Evolutionary conservation across 1,139 yeast genomes (phyloP), one percentile per base, ranked within the genome.

Genomic region (Wickerhamomyces sp.): DNA sequence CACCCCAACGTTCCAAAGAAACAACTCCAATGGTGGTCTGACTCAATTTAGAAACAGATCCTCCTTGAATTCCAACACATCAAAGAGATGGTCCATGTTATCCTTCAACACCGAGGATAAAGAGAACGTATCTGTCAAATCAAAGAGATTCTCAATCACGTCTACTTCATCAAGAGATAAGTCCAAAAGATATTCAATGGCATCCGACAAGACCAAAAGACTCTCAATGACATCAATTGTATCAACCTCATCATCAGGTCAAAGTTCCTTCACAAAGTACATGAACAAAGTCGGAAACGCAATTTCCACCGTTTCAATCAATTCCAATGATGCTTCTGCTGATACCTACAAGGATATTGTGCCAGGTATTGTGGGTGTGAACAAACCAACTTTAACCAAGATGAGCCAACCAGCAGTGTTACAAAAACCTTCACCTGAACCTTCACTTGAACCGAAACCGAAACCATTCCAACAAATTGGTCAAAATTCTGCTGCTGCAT

Each of bases 271-370:
- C 40, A 51, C 53, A 32, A 41, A 51, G 14, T 47, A 51, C 11
- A 53, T 58, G 7, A 50, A 45, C n/a, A 56, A 49, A 30, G 45
- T 57, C 15, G 55, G 54, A 2, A 51, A 50, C 23, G 54, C 44
- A 5, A 40, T 57, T 15, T 44, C 55, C 1, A 37, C 54, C 5
- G 50, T 48, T 4, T 49, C 55, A 8, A 46, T 50, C 7, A 44
- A 37, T 27, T 47, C 54, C 6, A 37, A 28, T 15, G 52, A 47
- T 23, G 41, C 52, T 11, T 42, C 33, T 10, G 53, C 49, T 12
- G 36, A 47, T 6, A 45, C 49, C 6, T 43, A 36, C 23, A 48
- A 42, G 34, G 36, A 30, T n/a, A 21, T 38, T 5, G 28, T 31
- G 16, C 52, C 54, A 10, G 55, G 54, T 16, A 33, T 49, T 23